phyloP scores from a whole-genome alignment of 2,329 filamentous ascomycete genomes.

The Xenoacremonium recifei region DNA sequence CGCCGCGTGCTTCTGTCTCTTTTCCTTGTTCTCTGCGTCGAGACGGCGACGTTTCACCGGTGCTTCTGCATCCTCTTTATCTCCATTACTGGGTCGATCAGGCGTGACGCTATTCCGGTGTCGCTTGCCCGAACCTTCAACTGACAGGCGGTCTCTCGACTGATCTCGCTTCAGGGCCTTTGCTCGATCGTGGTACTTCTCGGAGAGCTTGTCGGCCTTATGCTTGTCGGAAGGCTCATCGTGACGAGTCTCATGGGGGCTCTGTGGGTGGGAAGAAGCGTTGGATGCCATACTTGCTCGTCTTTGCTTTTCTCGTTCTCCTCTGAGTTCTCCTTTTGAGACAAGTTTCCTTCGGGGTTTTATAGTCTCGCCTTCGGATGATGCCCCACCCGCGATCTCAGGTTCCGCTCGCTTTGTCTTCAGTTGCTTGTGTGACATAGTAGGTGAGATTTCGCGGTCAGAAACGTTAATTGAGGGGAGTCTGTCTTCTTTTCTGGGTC shows the following conservation, averaged over 20 bases:
- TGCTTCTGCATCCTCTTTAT: conserved; percentile 52
- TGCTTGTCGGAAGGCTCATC: conserved; percentile 51
- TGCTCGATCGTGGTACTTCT: conserved; percentile 59
- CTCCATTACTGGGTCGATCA: conserved; percentile 47
- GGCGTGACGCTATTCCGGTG: conserved; percentile 60
- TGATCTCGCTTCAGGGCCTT: conserved; percentile 62
- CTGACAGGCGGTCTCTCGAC: conserved; percentile 52
- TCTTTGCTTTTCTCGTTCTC: conserved; percentile 57
- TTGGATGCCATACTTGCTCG: conserved; percentile 58
- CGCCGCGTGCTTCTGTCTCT: conserved; percentile 40
- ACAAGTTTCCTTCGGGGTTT: conserved; percentile 64
- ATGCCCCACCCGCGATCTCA: conserved; percentile 49
- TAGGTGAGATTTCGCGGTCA: conserved; percentile 54
- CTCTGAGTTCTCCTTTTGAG: conserved; percentile 61
- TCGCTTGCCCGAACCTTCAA: conserved; percentile 55
- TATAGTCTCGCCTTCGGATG: conserved; percentile 55
- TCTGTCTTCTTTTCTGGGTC: conserved; percentile 56
- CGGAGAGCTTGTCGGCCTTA: conserved; percentile 37
- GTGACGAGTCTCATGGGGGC: conserved; percentile 47
- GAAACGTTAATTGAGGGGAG: conserved; percentile 46
- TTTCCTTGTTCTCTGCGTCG: conserved; percentile 53
- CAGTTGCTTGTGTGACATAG: conserved; percentile 43
- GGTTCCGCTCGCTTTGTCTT: conserved; percentile 55
- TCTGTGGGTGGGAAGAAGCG: conserved; percentile 48
- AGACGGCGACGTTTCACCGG: conserved; percentile 57